Evolutionary conservation across 2,329 filamentous ascomycete species (phyloP).

Genomic region (Diaporthe sp.): DNA sequence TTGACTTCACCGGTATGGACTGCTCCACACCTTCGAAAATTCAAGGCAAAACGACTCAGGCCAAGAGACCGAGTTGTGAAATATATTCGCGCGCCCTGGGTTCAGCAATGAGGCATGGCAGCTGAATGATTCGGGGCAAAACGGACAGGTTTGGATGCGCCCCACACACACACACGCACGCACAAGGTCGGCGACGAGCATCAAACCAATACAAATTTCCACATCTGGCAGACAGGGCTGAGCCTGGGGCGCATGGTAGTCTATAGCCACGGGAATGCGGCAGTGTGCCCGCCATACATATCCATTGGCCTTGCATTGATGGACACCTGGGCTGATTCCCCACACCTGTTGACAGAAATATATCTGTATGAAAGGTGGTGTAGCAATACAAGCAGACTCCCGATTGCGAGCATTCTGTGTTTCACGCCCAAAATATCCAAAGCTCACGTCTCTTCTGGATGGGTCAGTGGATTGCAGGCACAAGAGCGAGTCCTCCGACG

Average conservation of each 20-base stretch:
- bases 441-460: neutral
- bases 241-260: neutral
- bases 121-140: neutral
- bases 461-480: neutral
- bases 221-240: conserved; percentile 10
- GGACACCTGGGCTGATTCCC: neutral
- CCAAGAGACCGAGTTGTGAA: neutral
- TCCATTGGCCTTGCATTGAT: neutral
- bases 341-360: neutral
- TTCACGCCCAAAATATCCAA: neutral
- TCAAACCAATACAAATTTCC: conserved; percentile 8
- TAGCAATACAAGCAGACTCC: neutral
- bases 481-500: neutral
- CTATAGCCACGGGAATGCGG: neutral
- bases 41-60: neutral
- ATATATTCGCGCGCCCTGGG: neutral
- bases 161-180: neutral
- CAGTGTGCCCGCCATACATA: neutral
- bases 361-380: neutral
- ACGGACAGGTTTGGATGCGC: neutral
- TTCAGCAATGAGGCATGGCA: neutral
- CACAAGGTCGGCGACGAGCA: neutral
- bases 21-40: neutral
- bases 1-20: too few relatives aligned
- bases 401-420: too few relatives aligned